A percentile compares a stretch with the other conserved stretches of the same genome.
These are phyloP conservation scores for Chalaropsis ovoidea DNA, from an alignment of 2,329 filamentous ascomycete genomes.

Conservation along the genomic window DNA sequence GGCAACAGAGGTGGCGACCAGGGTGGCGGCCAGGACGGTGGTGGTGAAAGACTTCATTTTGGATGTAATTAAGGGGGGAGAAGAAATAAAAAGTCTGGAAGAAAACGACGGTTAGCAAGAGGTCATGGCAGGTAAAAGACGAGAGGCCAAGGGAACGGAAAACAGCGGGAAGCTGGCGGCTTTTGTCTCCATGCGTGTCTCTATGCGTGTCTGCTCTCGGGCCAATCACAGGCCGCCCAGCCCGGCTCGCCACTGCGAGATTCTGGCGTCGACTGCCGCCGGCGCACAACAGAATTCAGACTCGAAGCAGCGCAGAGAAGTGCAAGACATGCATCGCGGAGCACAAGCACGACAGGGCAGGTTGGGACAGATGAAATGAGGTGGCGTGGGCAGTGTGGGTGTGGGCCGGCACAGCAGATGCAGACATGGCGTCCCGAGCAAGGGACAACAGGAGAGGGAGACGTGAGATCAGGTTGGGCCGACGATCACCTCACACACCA, in stretches of 20 bases:
- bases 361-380: constrained; percentile 3
- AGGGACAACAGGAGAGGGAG: not conserved
- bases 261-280: not conserved
- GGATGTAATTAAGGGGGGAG: constrained; percentile 27
- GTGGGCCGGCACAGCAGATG: not conserved
- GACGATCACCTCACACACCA: not conserved
- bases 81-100: not conserved
- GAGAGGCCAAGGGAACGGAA: not conserved
- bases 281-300: not conserved
- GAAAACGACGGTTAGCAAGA: not conserved
- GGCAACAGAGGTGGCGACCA: constrained; percentile 34
- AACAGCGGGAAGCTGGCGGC: not conserved
- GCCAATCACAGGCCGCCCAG: not conserved
- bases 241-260: not conserved
- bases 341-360: constrained; percentile 4
- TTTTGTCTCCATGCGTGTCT: not conserved
- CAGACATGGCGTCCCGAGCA: not conserved
- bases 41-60: constrained; percentile 45
- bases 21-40: constrained; percentile 35
- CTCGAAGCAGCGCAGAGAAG: not conserved
- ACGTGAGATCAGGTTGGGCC: not conserved
- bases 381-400: not conserved
- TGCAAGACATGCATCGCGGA: not conserved
- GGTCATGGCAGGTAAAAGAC: not conserved
- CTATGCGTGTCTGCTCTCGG: not conserved